Conservation (phyloP, 2,329 filamentous ascomycete genomes). For the Magnaporthiopsis incrustans region DNA sequence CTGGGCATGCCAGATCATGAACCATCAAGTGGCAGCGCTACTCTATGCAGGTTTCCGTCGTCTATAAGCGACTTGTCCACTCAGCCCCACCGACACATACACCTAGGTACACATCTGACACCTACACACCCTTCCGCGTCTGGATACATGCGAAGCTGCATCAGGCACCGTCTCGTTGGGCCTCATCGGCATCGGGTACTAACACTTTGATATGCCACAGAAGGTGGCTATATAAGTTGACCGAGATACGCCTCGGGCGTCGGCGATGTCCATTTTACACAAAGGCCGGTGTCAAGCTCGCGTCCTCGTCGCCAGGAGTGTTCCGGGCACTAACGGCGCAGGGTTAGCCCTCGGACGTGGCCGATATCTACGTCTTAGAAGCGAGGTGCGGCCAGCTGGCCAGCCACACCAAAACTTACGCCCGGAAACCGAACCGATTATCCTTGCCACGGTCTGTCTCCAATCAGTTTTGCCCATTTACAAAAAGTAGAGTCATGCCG, state of each 20-base stretch:
- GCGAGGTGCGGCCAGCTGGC: background rate
- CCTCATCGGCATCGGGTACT: background rate
- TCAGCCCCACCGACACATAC: background rate
- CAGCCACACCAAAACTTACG: background rate
- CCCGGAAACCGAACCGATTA: background rate
- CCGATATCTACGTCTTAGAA: too few relatives aligned
- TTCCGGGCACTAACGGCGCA: background rate
- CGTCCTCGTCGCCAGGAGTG: background rate
- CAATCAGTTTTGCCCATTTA: background rate
- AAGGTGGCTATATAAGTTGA: background rate
- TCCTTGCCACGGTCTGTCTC: background rate
- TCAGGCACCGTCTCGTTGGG: background rate
- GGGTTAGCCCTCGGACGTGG: too few relatives aligned
- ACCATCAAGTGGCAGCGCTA: background rate
- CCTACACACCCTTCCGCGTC: background rate
- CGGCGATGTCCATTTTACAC: background rate
- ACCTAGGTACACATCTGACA: too few relatives aligned
- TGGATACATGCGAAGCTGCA: background rate
- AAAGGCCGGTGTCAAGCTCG: background rate
- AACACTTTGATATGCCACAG: background rate
- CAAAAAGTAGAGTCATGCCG: background rate
- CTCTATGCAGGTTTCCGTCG: background rate
- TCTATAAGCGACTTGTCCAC: background rate
- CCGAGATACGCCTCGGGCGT: background rate
- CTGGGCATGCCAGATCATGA: background rate